Conservation (phyloP, 805 yeast genomes). For the Wickerhamomyces kurtzmanii region DNA sequence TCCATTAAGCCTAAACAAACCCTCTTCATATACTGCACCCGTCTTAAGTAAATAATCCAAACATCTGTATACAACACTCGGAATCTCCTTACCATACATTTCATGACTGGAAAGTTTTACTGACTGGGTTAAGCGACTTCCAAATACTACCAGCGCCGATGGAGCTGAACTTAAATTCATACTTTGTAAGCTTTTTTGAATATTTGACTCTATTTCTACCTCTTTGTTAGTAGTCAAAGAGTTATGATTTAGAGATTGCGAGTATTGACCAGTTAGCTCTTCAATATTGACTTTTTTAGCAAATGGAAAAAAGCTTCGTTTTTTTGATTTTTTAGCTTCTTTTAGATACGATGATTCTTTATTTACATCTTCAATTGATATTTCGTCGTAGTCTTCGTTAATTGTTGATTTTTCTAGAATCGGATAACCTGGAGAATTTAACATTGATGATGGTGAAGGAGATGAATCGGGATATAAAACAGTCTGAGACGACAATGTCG, state of each 20-base stretch:
- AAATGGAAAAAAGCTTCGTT: slow-evolving; percentile 54
- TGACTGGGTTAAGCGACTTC: slow-evolving; percentile 47
- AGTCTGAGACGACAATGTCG: slow-evolving; percentile 1
- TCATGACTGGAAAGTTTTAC: slow-evolving; percentile 39
- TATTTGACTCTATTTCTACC: slow-evolving; percentile 6
- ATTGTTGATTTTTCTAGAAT: neutral
- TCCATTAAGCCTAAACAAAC: slow-evolving; percentile 86
- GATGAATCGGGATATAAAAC: neutral
- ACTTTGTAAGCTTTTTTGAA: slow-evolving; percentile 19
- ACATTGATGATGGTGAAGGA: slow-evolving; percentile 1
- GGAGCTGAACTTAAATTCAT: slow-evolving; percentile 15
- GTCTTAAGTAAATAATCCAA: slow-evolving; percentile 53
- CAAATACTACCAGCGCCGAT: slow-evolving; percentile 42
- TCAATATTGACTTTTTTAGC: slow-evolving; percentile 19
- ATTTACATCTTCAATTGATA: too few species aligned
- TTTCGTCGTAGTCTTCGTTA: slow-evolving; percentile 8
- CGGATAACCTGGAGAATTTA: neutral
- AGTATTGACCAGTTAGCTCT: neutral
- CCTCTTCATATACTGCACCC: slow-evolving; percentile 79
- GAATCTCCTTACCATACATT: slow-evolving; percentile 35
- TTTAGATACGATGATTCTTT: slow-evolving; percentile 13
- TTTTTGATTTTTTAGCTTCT: slow-evolving; percentile 36
- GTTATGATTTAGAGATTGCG: too few species aligned
- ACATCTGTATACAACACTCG: slow-evolving; percentile 73
- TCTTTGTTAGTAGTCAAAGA: neutral